These are phyloP conservation scores for Arabis alpina DNA, from an alignment of 345 rosid species.

Conservation along the genomic window DNA sequence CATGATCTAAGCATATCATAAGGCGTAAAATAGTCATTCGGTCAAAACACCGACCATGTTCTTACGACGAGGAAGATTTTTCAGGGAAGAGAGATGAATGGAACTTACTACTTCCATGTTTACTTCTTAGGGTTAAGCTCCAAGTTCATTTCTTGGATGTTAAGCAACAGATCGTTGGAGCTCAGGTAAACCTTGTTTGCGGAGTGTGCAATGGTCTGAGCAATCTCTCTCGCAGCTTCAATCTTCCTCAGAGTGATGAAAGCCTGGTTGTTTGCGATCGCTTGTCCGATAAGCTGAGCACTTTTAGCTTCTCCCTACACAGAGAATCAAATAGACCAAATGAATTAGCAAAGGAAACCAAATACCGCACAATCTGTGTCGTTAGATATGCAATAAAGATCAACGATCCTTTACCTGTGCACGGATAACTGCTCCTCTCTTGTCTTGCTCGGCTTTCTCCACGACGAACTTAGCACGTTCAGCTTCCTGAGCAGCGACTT, in stretches of 20 bases:
- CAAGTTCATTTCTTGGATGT: constrained; percentile 73
- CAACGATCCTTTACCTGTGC: constrained; percentile 58
- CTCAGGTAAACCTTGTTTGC: constrained; percentile 77
- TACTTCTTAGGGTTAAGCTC: constrained; percentile 54
- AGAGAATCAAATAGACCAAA: not conserved
- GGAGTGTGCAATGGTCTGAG: constrained; percentile 71
- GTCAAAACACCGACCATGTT: constrained; percentile 15
- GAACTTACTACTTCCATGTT: constrained; percentile 21
- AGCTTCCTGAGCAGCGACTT: constrained; percentile 98
- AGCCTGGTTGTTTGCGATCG: constrained; percentile 90
- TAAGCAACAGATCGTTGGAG: constrained; percentile 77
- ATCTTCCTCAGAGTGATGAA: constrained; percentile 90
- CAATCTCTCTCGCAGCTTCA: constrained; percentile 94
- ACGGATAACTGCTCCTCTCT: constrained; percentile 88
- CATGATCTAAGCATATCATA: not conserved
- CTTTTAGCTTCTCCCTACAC: constrained; percentile 90
- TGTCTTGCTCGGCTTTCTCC: constrained; percentile 97
- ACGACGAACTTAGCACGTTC: constrained; percentile 93
- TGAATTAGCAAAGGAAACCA: not conserved
- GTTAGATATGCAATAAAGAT: not conserved
- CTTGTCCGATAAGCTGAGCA: constrained; percentile 93
- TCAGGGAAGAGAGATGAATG: not conserved
- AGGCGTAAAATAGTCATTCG: constrained; percentile 11
- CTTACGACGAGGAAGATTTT: not conserved
- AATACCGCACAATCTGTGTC: not conserved